A percentile compares a stretch with the other conserved stretches of the same genome.
These are phyloP conservation scores for Thuidium tamariscinum DNA, from an alignment of 225 moss, liverwort and hornwort genomes.

Conservation along the genomic window DNA sequence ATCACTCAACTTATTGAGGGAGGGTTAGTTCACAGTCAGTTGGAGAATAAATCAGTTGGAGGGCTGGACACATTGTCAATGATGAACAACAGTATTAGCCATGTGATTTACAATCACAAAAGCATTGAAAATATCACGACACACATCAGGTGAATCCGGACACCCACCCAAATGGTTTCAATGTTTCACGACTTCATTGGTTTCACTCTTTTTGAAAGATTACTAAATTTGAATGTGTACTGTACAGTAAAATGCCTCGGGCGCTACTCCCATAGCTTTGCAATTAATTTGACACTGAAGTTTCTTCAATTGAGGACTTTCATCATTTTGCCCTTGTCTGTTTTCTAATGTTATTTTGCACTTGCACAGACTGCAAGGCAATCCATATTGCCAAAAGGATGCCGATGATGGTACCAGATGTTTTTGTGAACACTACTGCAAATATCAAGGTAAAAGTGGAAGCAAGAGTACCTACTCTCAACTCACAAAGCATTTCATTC, in stretches of 20 bases:
- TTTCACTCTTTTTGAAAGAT: neutral
- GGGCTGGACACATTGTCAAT: neutral
- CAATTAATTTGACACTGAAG: neutral
- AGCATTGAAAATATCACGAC: neutral
- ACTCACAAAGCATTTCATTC: neutral
- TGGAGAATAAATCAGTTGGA: neutral
- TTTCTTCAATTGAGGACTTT: neutral
- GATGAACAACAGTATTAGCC: neutral
- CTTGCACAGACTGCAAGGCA: slow-evolving; percentile 3
- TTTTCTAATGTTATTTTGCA: neutral
- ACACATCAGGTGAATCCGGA: neutral
- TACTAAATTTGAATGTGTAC: no score
- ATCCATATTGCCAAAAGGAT: neutral
- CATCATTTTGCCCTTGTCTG: neutral
- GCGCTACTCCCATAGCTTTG: neutral
- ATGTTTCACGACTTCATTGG: neutral
- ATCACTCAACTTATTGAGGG: neutral
- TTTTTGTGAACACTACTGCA: neutral
- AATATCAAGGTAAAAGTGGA: neutral
- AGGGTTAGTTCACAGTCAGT: neutral
- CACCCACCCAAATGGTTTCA: neutral
- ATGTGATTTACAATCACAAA: neutral
- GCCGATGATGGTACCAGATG: neutral
- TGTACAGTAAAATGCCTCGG: no score
- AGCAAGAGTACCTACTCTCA: neutral